Base-by-base conservation (phyloP, 108 stramenopile species). In the Pseudonitzschia pungens region DNA sequence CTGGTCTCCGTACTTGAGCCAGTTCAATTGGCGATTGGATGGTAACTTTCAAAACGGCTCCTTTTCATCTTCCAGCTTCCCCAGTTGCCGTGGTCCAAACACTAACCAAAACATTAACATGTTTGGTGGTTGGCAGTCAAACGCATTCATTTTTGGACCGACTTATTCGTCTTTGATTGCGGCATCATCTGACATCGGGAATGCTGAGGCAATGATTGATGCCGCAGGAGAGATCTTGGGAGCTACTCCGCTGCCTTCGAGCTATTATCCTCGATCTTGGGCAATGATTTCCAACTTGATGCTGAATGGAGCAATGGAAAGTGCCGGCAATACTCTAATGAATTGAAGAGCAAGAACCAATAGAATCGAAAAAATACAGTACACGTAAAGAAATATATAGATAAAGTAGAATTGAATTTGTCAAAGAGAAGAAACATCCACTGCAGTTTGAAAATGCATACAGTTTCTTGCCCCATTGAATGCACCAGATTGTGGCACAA, bases 81-180 rank as follows among this genome's bases (percentile, higher is more conserved):
- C 33, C 21, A 36, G n/a, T 36, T 40, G 53, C 26, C 18, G 31
- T 16, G 31, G 40, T 55, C 45, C 50, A 22, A 69, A 76, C 26
- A 60, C 53, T 1, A 51, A 18, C 20, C 60, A 59, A 1, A 43
- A 67, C 44, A 43, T 62, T 27, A 45, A 44, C 21, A 63, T 62
- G 45, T 53, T 62, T 53, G 65, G 71, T 4, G 42, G 31, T 42
- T 77, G 77, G 77, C 15, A 31, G 33, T 36, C 40, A 20, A 77
- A 77, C 65, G 77, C 40, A 4, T 77, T 77, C 43, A 77, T 77
- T 24, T 73, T 24, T 54, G 77, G 66, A 2, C 77, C 77, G 10
- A 68, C 67, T 4, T 73, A 48, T 18, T 55, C 77, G 2, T n/a
- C 77, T 18, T 45, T 77, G 43, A 70, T 73, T 55, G 56, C 29